phyloP scores from a whole-genome alignment of 768 basidiomycete genomes.

The Wakefieldia striispora region DNA sequence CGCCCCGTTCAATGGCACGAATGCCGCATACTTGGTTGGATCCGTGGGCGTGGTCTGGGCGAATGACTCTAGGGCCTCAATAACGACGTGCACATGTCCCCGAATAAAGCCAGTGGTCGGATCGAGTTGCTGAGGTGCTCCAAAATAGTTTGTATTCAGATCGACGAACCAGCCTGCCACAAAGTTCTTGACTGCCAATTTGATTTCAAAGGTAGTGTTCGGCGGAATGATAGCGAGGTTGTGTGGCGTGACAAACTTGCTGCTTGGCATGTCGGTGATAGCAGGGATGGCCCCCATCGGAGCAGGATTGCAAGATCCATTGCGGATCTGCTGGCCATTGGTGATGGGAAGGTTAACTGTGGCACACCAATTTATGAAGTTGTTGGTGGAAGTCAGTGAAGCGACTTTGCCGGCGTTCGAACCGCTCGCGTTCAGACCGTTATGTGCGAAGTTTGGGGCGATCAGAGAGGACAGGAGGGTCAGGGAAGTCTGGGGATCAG shows the following conservation, averaged over 20 bases:
- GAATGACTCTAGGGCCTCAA: conserved; percentile 50
- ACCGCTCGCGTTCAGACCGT: conserved; percentile 41
- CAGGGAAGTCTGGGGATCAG: conserved; percentile 23
- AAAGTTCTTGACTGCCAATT: conserved; percentile 44
- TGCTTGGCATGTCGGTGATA: conserved; percentile 47
- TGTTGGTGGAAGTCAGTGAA: conserved; percentile 61
- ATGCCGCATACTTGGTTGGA: conserved; percentile 54
- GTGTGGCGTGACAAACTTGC: conserved; percentile 49
- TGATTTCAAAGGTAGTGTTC: conserved; percentile 51
- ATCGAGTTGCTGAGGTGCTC: conserved; percentile 54
- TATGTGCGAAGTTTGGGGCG: conserved; percentile 50
- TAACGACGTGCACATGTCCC: conserved; percentile 63
- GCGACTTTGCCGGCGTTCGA: conserved; percentile 46
- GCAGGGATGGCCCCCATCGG: conserved; percentile 60
- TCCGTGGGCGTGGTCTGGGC: conserved; percentile 48
- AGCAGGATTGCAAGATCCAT: conserved; percentile 58
- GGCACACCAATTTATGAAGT: conserved; percentile 70
- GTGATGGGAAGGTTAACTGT: conserved; percentile 53
- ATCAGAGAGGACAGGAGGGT: conserved; percentile 50
- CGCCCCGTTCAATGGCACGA: conserved; percentile 48
- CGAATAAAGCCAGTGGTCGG: conserved; percentile 44
- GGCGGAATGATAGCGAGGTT: conserved; percentile 44
- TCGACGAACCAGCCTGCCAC: conserved; percentile 60
- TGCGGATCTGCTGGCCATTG: conserved; percentile 51
- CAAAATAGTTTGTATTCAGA: conserved; percentile 48